Conservation (phyloP, 495 filamentous ascomycete species). For the Aspergillus incahuasiensis region DNA sequence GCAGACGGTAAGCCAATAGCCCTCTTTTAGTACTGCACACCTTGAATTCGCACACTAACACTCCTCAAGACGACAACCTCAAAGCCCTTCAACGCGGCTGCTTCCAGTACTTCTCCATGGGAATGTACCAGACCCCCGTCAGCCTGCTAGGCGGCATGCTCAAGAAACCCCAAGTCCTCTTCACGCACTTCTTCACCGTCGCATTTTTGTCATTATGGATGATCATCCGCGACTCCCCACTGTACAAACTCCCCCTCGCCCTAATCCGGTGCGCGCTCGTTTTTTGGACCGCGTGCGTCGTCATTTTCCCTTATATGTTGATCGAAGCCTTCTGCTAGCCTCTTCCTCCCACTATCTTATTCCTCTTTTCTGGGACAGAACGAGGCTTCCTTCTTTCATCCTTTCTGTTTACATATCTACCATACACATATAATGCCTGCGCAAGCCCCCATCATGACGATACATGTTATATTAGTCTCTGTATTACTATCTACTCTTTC, state of each 20-base stretch:
- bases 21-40: background rate
- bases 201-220: conserved; percentile 87
- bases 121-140: conserved; percentile 70
- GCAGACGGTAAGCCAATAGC: conserved; percentile 56
- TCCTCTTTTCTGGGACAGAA: background rate
- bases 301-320: conserved; percentile 78
- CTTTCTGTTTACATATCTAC: background rate
- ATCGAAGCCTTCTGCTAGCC: conserved; percentile 30
- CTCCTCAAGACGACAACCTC: conserved; percentile 57
- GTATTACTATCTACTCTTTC: background rate
- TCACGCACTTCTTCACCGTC: conserved; percentile 92
- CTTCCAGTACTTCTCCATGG: conserved; percentile 86
- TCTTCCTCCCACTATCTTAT: background rate
- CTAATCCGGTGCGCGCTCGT: conserved; percentile 59
- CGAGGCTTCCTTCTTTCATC: background rate
- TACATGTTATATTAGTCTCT: background rate
- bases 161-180: conserved; percentile 68
- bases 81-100: conserved; percentile 81
- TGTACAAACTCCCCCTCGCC: conserved; percentile 57
- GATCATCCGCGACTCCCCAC: conserved; percentile 51
- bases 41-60: background rate
- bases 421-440: background rate
- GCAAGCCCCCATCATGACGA: background rate
- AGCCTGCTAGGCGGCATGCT: conserved; percentile 82
- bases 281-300: conserved; percentile 82